phyloP scores from a whole-genome alignment of 768 basidiomycete species.

The Scleroderma bovista region DNA sequence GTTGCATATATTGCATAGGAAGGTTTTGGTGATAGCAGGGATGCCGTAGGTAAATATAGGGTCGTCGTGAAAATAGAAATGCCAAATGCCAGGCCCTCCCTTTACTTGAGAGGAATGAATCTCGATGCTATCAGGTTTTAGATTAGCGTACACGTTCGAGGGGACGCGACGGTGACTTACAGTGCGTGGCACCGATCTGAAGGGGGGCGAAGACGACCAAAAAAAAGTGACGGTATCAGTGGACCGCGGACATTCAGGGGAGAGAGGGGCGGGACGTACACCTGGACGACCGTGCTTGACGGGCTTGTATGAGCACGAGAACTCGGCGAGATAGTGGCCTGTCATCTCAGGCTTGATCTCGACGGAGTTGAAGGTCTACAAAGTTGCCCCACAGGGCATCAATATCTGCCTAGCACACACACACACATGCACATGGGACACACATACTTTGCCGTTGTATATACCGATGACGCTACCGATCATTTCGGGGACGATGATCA shows the following conservation, averaged over 20 bases:
- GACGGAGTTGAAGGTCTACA: constrained; percentile 86
- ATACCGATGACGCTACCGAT: constrained; percentile 97
- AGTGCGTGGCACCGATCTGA: constrained; percentile 88
- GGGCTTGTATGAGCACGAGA: constrained; percentile 95
- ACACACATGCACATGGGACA: background rate
- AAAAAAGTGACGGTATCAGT: too few relatives aligned
- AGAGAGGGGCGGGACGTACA: constrained; percentile 49
- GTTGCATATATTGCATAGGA: constrained; percentile 32
- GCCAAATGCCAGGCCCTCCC: constrained; percentile 13
- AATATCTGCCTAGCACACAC: too few relatives aligned
- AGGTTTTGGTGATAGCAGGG: constrained; percentile 26
- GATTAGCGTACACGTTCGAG: background rate
- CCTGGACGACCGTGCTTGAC: constrained; percentile 99
- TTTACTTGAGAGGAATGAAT: constrained; percentile 97
- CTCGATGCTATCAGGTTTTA: constrained; percentile 52
- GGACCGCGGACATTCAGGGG: background rate
- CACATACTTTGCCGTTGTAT: constrained; percentile 90
- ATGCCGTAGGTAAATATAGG: constrained; percentile 13
- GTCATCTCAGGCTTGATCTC: constrained; percentile 99
- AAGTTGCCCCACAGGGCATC: background rate
- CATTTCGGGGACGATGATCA: constrained; percentile 99
- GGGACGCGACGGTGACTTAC: constrained; percentile 37
- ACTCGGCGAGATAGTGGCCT: constrained; percentile 98
- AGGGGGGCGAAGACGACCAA: background rate
- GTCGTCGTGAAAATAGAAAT: constrained; percentile 21